A percentile compares a stretch with the other conserved stretches of the same genome.
Conservation (phyloP, 768 basidiomycete genomes). For the Paxillus involutus region DNA sequence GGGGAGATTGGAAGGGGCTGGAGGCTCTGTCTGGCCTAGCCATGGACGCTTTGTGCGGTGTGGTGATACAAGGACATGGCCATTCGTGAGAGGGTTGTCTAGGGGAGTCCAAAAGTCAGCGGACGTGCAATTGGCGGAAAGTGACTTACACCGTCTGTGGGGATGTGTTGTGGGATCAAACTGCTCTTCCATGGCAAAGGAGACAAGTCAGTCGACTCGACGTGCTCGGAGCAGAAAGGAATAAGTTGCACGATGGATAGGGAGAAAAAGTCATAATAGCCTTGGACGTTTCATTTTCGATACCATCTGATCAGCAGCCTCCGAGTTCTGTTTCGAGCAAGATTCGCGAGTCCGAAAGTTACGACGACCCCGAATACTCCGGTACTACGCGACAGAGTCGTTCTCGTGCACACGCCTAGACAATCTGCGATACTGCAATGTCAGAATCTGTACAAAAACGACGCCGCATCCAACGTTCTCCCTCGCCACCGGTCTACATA, state of each 20-base stretch:
- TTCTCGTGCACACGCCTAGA: background rate
- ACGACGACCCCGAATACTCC: background rate
- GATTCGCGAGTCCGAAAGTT: no score
- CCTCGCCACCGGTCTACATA: conserved; percentile 56
- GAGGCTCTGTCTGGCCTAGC: conserved; percentile 81
- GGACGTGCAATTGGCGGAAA: background rate
- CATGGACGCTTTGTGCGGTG: conserved; percentile 91
- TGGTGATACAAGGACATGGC: conserved; percentile 81
- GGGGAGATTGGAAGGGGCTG: conserved; percentile 52
- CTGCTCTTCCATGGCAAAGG: conserved; percentile 19
- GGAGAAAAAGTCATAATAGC: background rate
- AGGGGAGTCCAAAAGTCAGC: conserved; percentile 3
- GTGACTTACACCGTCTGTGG: conserved; percentile 64
- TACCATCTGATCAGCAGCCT: no score
- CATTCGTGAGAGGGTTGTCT: conserved; percentile 82
- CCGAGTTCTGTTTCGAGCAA: background rate
- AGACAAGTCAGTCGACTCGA: background rate
- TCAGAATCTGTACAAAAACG: conserved; percentile 43
- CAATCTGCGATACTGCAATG: conserved; percentile 10
- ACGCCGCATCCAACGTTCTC: conserved; percentile 53
- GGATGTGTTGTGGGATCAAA: conserved; percentile 67
- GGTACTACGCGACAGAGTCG: background rate
- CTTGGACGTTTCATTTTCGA: no score
- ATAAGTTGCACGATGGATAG: background rate
- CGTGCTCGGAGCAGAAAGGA: background rate